Evolutionary conservation across 208 protist species (phyloP), one percentile per base, ranked within the genome.

Genomic region (Novymonas esmeraldas): DNA sequence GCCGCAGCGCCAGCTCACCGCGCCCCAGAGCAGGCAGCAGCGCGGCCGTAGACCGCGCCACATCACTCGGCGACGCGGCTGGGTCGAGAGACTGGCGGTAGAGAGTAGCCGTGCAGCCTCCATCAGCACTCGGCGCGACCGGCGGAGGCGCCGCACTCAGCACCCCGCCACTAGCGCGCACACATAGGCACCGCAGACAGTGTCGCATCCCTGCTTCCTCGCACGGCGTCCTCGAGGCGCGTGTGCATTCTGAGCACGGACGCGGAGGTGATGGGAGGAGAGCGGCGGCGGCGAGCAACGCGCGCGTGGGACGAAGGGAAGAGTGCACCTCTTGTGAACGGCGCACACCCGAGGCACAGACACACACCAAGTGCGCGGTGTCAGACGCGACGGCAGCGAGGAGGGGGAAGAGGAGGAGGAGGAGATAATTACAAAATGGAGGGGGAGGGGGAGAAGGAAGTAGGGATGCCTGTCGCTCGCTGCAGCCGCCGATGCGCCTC

Each of bases 11-110:
- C 6, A 76, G 2, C 0, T 45, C 50, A 1, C 70, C 70, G 11
- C 44, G 36, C 14, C 26, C 20, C 7, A 76, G 68, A 28, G 65
- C 54, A n/a, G 56, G 70, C 1, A 76, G 56, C 39, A 76, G 55
- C 18, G 50, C 54, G 20, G 20, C 51, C 13, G 70, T 34, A 18
- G 48, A 52, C 36, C 41, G 42, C 26, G 65, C 54, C 41, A 76
- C 24, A 36, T 76, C 62, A 28, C 52, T 67, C 3, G 70, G 48
- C 3, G 70, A 46, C 1, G 50, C 45, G 31, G 44, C 33, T 1
- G 70, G 70, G 24, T 63, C 51, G 1, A 70, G 24, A n/a, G 61
- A 76, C 24, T 42, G 42, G 26, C 69, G 22, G 36, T 54, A 69
- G 2, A 76, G 33, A 29, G 24, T 26, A 11, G 42, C 20, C 16